Conservation (phyloP, 179 eudicot genomes). For the Silene noctiflora region DNA sequence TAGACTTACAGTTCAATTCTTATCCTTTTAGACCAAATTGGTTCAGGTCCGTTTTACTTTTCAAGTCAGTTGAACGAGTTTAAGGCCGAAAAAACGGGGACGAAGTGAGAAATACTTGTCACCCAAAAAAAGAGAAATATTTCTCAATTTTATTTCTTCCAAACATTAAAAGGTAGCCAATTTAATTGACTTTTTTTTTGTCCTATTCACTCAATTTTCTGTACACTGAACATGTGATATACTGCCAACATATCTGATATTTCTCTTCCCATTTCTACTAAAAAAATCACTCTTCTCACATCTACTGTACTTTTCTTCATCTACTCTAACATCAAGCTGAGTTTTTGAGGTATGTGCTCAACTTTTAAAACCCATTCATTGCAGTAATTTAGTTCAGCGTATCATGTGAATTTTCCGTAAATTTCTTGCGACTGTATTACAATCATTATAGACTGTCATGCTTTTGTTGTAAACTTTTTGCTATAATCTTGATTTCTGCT, state of each 20-base stretch:
- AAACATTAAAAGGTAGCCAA: too few relatives aligned
- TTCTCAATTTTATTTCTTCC: too few relatives aligned
- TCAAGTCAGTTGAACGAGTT: too few relatives aligned
- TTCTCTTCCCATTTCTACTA: background rate
- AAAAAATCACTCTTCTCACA: background rate
- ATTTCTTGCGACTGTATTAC: background rate
- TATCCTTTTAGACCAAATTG: too few relatives aligned
- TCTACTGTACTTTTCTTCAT: background rate
- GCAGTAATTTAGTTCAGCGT: background rate
- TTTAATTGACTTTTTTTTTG: too few relatives aligned
- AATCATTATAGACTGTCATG: background rate
- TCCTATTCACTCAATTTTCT: too few relatives aligned
- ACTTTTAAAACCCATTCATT: background rate
- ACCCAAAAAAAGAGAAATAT: too few relatives aligned
- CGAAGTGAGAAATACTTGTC: too few relatives aligned
- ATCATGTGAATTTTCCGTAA: background rate
- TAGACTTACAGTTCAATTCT: too few relatives aligned
- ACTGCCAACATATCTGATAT: background rate
- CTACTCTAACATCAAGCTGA: background rate
- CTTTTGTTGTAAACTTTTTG: background rate
- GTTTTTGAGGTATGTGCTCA: constrained; percentile 17
- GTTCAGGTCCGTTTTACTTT: too few relatives aligned
- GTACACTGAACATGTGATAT: too few relatives aligned
- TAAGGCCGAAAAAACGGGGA: too few relatives aligned
- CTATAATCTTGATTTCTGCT: background rate